Conservation (phyloP, 1,284 basidiomycete genomes). For the Ustilago curta region DNA sequence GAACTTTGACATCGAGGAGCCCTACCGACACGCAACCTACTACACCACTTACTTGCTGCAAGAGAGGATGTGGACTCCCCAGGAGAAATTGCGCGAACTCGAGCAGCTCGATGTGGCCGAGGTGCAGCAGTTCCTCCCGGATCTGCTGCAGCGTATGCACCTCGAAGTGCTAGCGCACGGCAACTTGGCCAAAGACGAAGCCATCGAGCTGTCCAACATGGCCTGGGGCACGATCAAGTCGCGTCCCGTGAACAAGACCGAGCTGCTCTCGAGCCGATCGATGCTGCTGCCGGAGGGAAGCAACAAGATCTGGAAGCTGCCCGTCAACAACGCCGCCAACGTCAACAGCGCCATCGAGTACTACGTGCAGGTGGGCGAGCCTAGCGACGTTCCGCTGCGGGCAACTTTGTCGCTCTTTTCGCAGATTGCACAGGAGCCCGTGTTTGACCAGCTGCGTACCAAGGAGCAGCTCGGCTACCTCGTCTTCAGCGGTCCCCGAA, state of each 20-base stretch:
- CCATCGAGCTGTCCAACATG: constrained; percentile 79
- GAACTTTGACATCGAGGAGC: constrained; percentile 88
- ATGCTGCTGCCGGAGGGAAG: constrained; percentile 73
- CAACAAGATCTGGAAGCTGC: constrained; percentile 78
- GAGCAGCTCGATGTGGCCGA: constrained; percentile 80
- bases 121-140: constrained; percentile 77
- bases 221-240: constrained; percentile 78
- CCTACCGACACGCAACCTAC: constrained; percentile 84
- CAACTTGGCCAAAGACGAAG: constrained; percentile 86
- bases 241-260: constrained; percentile 69
- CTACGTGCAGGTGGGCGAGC: constrained; percentile 66
- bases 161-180: constrained; percentile 85
- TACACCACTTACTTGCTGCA: constrained; percentile 80
- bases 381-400: constrained; percentile 53
- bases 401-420: constrained; percentile 62
- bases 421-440: constrained; percentile 76
- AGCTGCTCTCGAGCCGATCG: constrained; percentile 51
- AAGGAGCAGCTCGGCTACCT: constrained; percentile 94
- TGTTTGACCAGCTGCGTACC: constrained; percentile 94
- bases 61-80: constrained; percentile 81
- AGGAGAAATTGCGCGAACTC: constrained; percentile 84
- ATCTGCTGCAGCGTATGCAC: constrained; percentile 78
- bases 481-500: constrained; percentile 61
- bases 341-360: constrained; percentile 78
- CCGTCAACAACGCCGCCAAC: constrained; percentile 87